phyloP scores from a whole-genome alignment of 148 eudicot species.

The Arbutus unedo region DNA sequence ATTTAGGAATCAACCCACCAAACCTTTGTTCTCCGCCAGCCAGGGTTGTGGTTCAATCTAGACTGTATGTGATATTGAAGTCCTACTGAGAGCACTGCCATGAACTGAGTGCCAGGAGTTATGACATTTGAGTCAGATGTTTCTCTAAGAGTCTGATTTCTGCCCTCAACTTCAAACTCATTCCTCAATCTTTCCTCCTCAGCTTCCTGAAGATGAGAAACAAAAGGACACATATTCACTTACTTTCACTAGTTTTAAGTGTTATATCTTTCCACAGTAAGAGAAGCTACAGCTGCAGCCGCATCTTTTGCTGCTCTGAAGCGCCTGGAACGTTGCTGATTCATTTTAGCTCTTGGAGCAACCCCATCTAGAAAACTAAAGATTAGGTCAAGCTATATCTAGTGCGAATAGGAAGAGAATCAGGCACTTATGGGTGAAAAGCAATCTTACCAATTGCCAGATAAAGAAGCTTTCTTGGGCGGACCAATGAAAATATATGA shows the following conservation, averaged over 20 bases:
- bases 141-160: constrained; percentile 54
- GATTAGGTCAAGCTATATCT: constrained; percentile 12
- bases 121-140: constrained; percentile 95
- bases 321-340: constrained; percentile 95
- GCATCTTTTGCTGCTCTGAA: constrained; percentile 99
- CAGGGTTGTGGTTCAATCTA: constrained; percentile 71
- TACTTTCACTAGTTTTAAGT: neutral
- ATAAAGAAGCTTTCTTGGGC: constrained; percentile 92
- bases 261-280: neutral
- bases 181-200: constrained; percentile 68
- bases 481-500: constrained; percentile 77
- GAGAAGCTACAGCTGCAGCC: constrained; percentile 73
- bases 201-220: constrained; percentile 59
- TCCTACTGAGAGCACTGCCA: constrained; percentile 85
- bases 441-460: constrained; percentile 81
- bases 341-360: constrained; percentile 99
- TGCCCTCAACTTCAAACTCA: constrained; percentile 80
- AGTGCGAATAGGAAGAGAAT: neutral
- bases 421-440: neutral
- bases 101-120: constrained; percentile 95
- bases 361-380: constrained; percentile 70
- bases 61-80: constrained; percentile 87
- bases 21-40: constrained; percentile 85
- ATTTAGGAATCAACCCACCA: constrained; percentile 15
- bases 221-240: constrained; percentile 13